Conservation (phyloP, 208 protist genomes). For the Entamoeba invadens region DNA sequence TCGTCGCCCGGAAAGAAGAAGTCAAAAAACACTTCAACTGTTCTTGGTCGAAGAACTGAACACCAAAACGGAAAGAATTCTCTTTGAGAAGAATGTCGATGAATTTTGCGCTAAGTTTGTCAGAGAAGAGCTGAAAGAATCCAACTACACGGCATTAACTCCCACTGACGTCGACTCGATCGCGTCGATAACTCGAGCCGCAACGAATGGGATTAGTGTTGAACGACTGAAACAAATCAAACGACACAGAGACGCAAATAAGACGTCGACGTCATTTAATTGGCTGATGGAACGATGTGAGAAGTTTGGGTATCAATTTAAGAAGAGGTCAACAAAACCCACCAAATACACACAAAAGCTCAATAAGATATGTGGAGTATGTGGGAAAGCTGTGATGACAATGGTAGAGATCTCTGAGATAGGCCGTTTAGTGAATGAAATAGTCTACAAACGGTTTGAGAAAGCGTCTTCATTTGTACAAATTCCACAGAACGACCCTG, state of each 20-base stretch:
- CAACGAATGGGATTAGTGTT: background rate
- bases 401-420: background rate
- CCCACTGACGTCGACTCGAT: background rate
- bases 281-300: background rate
- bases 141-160: background rate
- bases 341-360: background rate
- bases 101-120: background rate
- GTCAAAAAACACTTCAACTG: background rate
- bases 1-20: background rate
- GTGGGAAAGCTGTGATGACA: background rate
- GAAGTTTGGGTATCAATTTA: background rate
- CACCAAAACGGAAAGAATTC: background rate
- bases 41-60: background rate
- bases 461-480: background rate
- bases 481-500: background rate
- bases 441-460: background rate
- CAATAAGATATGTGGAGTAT: background rate
- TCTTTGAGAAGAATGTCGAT: background rate
- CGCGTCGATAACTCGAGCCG: background rate
- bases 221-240: background rate
- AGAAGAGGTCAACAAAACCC: background rate
- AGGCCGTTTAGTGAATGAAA: background rate
- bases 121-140: background rate
- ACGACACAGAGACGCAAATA: background rate
- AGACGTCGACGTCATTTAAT: background rate